Evolutionary conservation across 2,329 filamentous ascomycete genomes (phyloP), one percentile per base, ranked within the genome.

Genomic region (Trichoderma aggressivum): DNA sequence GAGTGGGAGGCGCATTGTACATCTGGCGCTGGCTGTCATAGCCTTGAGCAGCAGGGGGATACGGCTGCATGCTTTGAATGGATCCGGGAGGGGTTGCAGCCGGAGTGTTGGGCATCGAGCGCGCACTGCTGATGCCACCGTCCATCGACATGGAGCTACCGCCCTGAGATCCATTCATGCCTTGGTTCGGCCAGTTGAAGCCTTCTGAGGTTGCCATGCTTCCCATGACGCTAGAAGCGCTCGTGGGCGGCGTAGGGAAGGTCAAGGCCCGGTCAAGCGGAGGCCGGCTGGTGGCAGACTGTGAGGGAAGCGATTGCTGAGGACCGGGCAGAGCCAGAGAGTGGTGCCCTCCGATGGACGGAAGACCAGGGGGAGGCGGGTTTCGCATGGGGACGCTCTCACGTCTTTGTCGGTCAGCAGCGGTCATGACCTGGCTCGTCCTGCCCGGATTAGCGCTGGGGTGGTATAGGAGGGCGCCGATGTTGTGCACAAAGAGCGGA

Each of bases 401-500:
- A 75, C 91, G 86, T 79, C 94, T 92, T 78, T 93, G 89, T 75
- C 92, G 89, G 78, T 94, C 91, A 7, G 90, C 91, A 34, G 93
- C 94, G 75, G 94, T 92, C 89, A 97, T 95, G 69, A 97, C 93
- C 79, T 93, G 90, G 81, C 91, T 94, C 60, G 91, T 93, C 75
- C 93, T 87, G 74, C 84, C 92, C 79, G 94, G 92, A 80, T 98
- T 98, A 53, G 70, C 50, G 39, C 92, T 91, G 0, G 96, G 95
- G 80, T 98, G 95, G 81, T 98, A 98, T 63, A 98, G 88, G 74
- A 98, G 86, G 71, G 94, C 92, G 72, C 94, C 94, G 79, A 98
- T 98, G 82, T 98, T 97, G 82, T 98, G 94, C 50, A 98, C 96
- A 80, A 99, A 99, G 62, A 99, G 86, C 66, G 96, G 96, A 81